phyloP scores from a whole-genome alignment of 179 eudicot species.

The Spergularia azorica region DNA sequence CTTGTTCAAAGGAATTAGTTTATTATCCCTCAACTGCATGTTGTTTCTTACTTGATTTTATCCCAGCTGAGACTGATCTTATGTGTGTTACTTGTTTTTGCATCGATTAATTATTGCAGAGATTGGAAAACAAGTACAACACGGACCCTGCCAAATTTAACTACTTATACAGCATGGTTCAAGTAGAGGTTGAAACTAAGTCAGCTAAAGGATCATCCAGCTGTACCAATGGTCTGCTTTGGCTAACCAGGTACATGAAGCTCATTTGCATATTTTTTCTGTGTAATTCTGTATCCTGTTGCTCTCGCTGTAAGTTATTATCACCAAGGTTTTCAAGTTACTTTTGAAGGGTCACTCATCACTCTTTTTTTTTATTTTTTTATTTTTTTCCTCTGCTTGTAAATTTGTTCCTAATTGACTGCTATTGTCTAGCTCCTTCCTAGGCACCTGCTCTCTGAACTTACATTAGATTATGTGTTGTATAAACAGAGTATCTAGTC shows the following conservation, averaged over 20 bases:
- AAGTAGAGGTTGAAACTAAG: conserved; percentile 85
- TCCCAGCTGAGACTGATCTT: background rate
- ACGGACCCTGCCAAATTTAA: conserved; percentile 74
- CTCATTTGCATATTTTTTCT: background rate
- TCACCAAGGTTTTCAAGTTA: background rate
- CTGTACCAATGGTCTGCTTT: conserved; percentile 91
- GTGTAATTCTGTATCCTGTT: background rate
- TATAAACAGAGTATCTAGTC: background rate
- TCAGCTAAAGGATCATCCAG: conserved; percentile 90
- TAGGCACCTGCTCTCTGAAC: background rate
- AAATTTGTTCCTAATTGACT: background rate
- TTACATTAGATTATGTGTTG: background rate
- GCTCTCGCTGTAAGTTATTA: background rate
- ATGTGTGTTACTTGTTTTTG: background rate
- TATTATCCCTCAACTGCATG: background rate
- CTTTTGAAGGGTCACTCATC: background rate
- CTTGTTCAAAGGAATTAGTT: background rate
- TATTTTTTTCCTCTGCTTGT: too few relatives aligned
- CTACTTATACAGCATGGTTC: conserved; percentile 70
- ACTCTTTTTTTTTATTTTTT: background rate
- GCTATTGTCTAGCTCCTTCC: background rate
- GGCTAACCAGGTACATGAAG: conserved; percentile 77
- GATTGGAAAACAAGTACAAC: conserved; percentile 72
- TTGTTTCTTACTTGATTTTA: conserved; percentile 1
- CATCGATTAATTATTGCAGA: conserved; percentile 43